Evolutionary conservation across 768 basidiomycete genomes (phyloP), one percentile per base, ranked within the genome.

Genomic region (Auricularia heimuer): DNA sequence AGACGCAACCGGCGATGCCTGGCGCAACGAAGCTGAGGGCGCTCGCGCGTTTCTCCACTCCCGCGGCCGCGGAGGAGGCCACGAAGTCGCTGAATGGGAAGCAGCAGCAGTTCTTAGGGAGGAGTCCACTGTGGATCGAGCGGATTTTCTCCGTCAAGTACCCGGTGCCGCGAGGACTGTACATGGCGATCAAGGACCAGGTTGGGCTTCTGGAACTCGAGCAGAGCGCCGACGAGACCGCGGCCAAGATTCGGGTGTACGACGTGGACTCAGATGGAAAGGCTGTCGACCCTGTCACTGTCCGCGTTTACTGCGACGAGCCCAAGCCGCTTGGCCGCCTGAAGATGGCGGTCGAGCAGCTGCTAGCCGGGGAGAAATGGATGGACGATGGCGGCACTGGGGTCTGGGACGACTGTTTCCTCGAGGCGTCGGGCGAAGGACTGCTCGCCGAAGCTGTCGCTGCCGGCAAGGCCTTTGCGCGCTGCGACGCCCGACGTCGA

Each of bases 331-430:
- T 92, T 1, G 82, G 82, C 0, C 73, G 72, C 47, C 78, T 89
- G 63, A 90, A 89, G 69, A 71, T 76, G 2, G 79, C 85, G 67
- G 78, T 90, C 24, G 87, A 89, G 70, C 77, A 77, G n/a, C 75
- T 87, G 11, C 70, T 87, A 0, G 81, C 79, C 2, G 89, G 90
- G 0, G 86, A 91, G 24, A 11, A 10, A 67, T 74, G 80, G 2
- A 71, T 89, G 39, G 77, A 74, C 34, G 69, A 81, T 18, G 79
- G 83, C 56, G 83, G 80, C 35, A 80, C 81, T 47, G 74, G 78
- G 1, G 75, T 82, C 7, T 92, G 89, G 89, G 86, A 91, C 65
- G 75, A 78, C 3, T 90, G 83, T 73, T 86, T 92, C 24, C 16
- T n/a, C 66, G 70, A 70, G 24, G 67, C 76, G 3, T 65, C 68